A percentile compares a stretch with the other conserved stretches of the same genome.
Evolutionary conservation across 371 early-diverging fungal species (phyloP).

Genomic region (Mycotypha africana): DNA sequence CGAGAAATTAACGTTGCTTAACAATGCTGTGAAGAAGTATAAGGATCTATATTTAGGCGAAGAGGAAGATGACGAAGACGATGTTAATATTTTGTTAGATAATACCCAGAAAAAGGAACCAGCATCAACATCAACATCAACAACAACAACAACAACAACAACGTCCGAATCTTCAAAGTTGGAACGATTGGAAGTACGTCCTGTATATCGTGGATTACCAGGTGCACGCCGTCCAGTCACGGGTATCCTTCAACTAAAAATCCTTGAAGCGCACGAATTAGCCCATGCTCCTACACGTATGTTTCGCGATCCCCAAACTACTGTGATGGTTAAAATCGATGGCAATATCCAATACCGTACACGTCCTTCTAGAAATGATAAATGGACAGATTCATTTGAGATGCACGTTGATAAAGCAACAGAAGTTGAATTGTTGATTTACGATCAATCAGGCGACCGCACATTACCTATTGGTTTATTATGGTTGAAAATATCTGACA

Average conservation of each 20-base stretch:
- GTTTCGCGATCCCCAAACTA: constrained; percentile 53
- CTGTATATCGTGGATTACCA: constrained; percentile 21
- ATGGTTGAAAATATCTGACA: constrained; percentile 78
- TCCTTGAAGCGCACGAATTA: constrained; percentile 60
- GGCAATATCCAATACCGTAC: constrained; percentile 72
- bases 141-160: too few species aligned
- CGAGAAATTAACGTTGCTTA: constrained; percentile 75
- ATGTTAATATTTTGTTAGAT: constrained; percentile 49
- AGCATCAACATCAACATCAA: too few species aligned
- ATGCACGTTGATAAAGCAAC: constrained; percentile 80
- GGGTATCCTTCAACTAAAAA: constrained; percentile 62
- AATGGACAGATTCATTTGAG: constrained; percentile 77
- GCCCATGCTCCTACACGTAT: constrained; percentile 63
- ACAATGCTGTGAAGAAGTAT: constrained; percentile 77
- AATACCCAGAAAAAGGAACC: constrained; percentile 49
- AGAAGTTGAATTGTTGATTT: constrained; percentile 82
- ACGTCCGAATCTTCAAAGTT: constrained; percentile 59
- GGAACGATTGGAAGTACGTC: constrained; percentile 2
- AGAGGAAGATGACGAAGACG: constrained; percentile 50
- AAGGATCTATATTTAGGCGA: constrained; percentile 71
- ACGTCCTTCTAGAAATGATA: constrained; percentile 50
- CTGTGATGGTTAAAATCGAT: constrained; percentile 78
- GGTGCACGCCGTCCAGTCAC: constrained; percentile 64
- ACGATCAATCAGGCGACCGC: constrained; percentile 62
- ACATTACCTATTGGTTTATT: constrained; percentile 66